phyloP scores from a whole-genome alignment of 306 rosid species.

The Quercus mongolica region DNA sequence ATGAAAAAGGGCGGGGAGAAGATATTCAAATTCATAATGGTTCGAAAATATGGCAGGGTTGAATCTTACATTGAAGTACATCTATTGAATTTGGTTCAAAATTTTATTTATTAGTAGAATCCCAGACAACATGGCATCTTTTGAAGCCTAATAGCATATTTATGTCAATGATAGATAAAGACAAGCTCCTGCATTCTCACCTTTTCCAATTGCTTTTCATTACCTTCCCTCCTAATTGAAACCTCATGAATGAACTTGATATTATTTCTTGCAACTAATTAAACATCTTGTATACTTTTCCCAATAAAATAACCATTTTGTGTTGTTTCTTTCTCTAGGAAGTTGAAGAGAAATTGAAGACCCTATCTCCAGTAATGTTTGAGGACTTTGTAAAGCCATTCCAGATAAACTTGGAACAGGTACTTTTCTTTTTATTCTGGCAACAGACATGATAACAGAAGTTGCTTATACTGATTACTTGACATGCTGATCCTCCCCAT shows the following conservation, averaged over 20 bases:
- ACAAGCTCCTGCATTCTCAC: neutral
- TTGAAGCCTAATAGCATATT: neutral
- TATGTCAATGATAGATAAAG: neutral
- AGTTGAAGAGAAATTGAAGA: constrained; percentile 76
- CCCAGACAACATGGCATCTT: neutral
- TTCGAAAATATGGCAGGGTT: neutral
- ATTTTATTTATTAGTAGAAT: neutral
- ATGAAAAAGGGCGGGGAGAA: neutral
- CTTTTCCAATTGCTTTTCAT: neutral
- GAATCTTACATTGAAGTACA: neutral
- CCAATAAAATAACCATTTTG: neutral
- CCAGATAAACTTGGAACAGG: constrained; percentile 79
- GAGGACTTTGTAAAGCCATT: constrained; percentile 80
- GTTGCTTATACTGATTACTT: no score
- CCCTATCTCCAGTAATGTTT: constrained; percentile 75
- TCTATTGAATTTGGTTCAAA: neutral
- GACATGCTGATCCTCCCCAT: neutral
- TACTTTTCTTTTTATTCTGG: constrained; percentile 26
- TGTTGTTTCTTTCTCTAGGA: constrained; percentile 42
- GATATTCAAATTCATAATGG: neutral
- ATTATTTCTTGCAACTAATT: neutral
- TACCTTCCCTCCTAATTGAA: neutral
- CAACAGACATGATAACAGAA: neutral
- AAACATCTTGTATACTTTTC: neutral
- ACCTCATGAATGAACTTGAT: constrained; percentile 9